phyloP scores from a whole-genome alignment of 305 asterid genomes.

The Ajuga reptans region DNA sequence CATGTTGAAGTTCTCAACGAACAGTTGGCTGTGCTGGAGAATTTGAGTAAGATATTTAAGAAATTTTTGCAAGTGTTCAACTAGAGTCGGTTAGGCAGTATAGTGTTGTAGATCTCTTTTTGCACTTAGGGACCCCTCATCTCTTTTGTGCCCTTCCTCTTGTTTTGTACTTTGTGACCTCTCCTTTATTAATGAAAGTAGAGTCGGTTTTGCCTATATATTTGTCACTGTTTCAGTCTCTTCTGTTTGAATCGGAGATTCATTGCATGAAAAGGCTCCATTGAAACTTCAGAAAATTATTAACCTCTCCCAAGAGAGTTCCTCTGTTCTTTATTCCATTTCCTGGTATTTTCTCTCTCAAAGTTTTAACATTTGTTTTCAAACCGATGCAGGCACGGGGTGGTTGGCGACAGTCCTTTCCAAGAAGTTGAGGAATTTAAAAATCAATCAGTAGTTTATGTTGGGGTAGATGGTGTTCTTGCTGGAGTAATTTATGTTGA shows the following conservation, averaged over 20 bases:
- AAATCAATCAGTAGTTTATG: conserved; percentile 84
- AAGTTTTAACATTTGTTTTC: conserved; percentile 5
- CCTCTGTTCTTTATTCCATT: not conserved
- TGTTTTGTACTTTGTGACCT: too few relatives aligned
- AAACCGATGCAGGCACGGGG: conserved; percentile 63
- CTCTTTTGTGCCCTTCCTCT: too few relatives aligned
- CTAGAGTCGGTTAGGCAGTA: not conserved
- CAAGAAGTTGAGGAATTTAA: conserved; percentile 66
- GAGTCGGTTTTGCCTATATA: not conserved
- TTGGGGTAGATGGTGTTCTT: conserved; percentile 73
- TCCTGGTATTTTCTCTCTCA: not conserved
- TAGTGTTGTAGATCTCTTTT: too few relatives aligned
- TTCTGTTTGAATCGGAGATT: not conserved
- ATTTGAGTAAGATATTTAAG: not conserved
- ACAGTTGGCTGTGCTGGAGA: not conserved
- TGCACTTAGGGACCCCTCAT: too few relatives aligned
- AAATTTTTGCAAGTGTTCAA: not conserved
- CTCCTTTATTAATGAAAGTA: too few relatives aligned
- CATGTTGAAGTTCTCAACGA: not conserved
- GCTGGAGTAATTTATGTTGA: conserved; percentile 91
- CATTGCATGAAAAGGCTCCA: not conserved
- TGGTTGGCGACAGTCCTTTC: conserved; percentile 50
- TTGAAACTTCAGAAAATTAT: not conserved
- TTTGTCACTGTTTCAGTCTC: not conserved
- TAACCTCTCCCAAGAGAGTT: not conserved